phyloP scores from a whole-genome alignment of 495 filamentous ascomycete species.

The Daldinia caldariorum region DNA sequence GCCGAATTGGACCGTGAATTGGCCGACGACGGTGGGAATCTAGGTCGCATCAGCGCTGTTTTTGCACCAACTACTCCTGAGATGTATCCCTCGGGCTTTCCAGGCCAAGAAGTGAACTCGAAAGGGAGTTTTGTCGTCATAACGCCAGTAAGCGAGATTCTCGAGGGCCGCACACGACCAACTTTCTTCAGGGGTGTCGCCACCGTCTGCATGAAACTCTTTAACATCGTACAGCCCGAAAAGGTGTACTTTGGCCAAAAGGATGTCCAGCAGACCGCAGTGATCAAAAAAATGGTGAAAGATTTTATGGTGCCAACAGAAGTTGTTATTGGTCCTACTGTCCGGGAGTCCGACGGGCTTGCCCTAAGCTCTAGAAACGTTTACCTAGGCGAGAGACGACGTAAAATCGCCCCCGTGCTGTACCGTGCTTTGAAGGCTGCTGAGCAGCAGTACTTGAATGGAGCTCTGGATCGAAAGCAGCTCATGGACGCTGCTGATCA shows the following conservation, averaged over 20 bases:
- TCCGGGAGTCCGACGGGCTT: slow-evolving; percentile 82
- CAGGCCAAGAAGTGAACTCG: slow-evolving; percentile 78
- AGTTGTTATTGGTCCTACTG: slow-evolving; percentile 76
- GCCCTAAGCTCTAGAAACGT: slow-evolving; percentile 96
- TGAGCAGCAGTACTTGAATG: slow-evolving; percentile 70
- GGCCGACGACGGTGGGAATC: slow-evolving; percentile 59
- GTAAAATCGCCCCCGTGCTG: slow-evolving; percentile 76
- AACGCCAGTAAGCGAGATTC: slow-evolving; percentile 78
- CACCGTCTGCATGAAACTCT: slow-evolving; percentile 96
- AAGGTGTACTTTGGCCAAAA: slow-evolving; percentile 98
- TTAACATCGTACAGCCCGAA: slow-evolving; percentile 89
- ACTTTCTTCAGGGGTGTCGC: slow-evolving; percentile 97
- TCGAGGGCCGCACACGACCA: slow-evolving; percentile 88
- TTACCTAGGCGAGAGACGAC: slow-evolving; percentile 81
- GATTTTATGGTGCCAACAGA: slow-evolving; percentile 87
- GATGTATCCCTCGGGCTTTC: slow-evolving; percentile 89
- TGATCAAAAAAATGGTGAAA: slow-evolving; percentile 84
- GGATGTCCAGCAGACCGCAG: slow-evolving; percentile 93
- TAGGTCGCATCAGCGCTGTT: slow-evolving; percentile 79
- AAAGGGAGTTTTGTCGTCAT: slow-evolving; percentile 94
- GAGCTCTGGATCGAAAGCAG: slow-evolving; percentile 65
- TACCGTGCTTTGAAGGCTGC: slow-evolving; percentile 72
- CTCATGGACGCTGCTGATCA: slow-evolving; percentile 73
- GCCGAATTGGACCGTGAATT: slow-evolving; percentile 76
- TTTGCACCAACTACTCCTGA: slow-evolving; percentile 83